phyloP scores from a whole-genome alignment of 106 monocot genomes.

The Allium fistulosum region DNA sequence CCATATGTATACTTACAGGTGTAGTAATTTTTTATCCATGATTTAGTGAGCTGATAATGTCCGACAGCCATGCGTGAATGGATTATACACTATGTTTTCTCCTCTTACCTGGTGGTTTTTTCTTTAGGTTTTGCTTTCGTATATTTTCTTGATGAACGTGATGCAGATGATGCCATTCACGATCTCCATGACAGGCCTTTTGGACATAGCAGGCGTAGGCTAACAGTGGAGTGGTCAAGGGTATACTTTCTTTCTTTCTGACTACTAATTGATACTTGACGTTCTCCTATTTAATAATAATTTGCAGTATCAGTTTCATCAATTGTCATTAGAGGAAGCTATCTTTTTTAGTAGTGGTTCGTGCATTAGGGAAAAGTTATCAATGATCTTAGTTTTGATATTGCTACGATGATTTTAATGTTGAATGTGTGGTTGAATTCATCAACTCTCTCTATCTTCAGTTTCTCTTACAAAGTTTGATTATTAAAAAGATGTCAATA shows the following conservation, averaged over 20 bases:
- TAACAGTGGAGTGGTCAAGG: conserved; percentile 84
- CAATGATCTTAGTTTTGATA: no score
- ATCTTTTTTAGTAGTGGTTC: no score
- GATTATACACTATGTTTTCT: neutral
- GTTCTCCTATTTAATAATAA: neutral
- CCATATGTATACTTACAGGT: conserved; percentile 44
- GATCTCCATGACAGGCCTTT: conserved; percentile 53
- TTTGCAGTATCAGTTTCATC: neutral
- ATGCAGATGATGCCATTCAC: conserved; percentile 74
- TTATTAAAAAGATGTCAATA: no score
- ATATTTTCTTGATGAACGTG: conserved; percentile 79
- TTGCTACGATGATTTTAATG: no score
- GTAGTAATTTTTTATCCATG: conserved; percentile 44
- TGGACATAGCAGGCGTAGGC: conserved; percentile 55
- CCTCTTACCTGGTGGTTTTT: neutral
- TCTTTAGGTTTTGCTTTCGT: conserved; percentile 83
- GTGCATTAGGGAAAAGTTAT: no score
- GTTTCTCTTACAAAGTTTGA: no score
- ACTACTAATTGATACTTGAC: neutral
- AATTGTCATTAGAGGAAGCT: neutral
- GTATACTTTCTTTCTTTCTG: conserved; percentile 22
- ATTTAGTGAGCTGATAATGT: conserved; percentile 17
- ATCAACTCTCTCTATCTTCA: no score
- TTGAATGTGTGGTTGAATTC: no score
- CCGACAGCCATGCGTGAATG: neutral